These are phyloP conservation scores for Pseudocercospora eumusae DNA, from an alignment of 2,329 filamentous ascomycete species.

Conservation along the genomic window DNA sequence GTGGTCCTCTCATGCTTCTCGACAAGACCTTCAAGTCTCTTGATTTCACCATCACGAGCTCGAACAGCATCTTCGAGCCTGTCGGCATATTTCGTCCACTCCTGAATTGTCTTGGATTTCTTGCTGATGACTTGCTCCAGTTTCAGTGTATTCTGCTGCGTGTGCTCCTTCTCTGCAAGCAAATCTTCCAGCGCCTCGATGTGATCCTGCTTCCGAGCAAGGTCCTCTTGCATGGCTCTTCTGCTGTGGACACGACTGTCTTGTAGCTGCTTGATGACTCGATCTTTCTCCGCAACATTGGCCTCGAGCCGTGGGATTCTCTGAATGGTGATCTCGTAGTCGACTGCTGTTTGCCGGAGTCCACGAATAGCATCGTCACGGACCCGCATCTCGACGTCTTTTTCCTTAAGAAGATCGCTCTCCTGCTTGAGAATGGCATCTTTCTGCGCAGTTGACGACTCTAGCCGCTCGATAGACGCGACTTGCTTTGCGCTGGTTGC, in stretches of 20 bases:
- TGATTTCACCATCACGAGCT: background rate
- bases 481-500: too few relatives aligned
- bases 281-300: too few relatives aligned
- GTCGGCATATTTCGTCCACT: background rate
- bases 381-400: too few relatives aligned
- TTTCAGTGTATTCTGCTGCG: background rate
- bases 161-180: background rate
- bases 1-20: background rate
- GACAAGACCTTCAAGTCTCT: background rate
- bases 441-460: too few relatives aligned
- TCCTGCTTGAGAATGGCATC: too few relatives aligned
- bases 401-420: too few relatives aligned
- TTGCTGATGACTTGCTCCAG: background rate
- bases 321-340: too few relatives aligned
- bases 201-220: background rate
- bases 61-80: background rate
- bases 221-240: background rate
- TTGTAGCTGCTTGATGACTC: too few relatives aligned
- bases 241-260: background rate
- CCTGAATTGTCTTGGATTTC: background rate
- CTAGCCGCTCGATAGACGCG: too few relatives aligned
- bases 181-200: background rate
- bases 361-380: too few relatives aligned
- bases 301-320: too few relatives aligned
- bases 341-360: too few relatives aligned